Base-by-base conservation (phyloP, 2,329 filamentous ascomycete genomes). In the Cadophora sp. region DNA sequence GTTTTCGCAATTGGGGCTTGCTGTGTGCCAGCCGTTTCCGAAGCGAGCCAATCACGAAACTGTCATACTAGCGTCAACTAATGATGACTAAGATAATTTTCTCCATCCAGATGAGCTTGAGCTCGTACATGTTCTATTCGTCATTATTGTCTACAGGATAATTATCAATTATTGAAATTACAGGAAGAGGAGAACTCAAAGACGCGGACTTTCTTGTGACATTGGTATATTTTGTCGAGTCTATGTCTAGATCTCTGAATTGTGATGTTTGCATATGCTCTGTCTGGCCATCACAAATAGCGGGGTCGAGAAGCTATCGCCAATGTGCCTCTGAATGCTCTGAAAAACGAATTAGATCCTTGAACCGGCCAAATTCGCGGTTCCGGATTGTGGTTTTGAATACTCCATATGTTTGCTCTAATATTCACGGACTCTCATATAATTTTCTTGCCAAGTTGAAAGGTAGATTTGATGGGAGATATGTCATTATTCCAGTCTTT, bases 1-100 rank as follows among this genome's bases (percentile, higher is more conserved):
- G 43, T 70, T 70, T 72, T 67, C 65, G 65, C 48, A 71, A 64
- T 69, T 50, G 29, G 58, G 50, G n/a, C 24, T 64, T 27, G 37
- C 40, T 65, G 63, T 43, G 34, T 46, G 51, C 40, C 53, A 26
- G 24, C 26, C 53, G 53, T 53, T 46, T 59, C 22, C 43, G 40
- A 68, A 62, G 62, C 43, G 62, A 53, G 27, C 67, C 69, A 65
- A 68, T 68, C 48, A 66, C 56, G 22, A 59, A 27, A 7, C 2
- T 14, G 24, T 27, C 59, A 7, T 22, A 48, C 40, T 58, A 56
- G 34, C 24, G 26, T 22, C 5, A 9, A 9, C 31, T 5, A 4
- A 37, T 37, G 14, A 4, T 34, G 63, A n/a, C 37, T 34, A 11
- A 16, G 24, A 46, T 65, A 37, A 65, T 53, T 65, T n/a, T n/a